Evolutionary conservation across 2,329 filamentous ascomycete species (phyloP).

Genomic region (Dryadomyces quercivorus): DNA sequence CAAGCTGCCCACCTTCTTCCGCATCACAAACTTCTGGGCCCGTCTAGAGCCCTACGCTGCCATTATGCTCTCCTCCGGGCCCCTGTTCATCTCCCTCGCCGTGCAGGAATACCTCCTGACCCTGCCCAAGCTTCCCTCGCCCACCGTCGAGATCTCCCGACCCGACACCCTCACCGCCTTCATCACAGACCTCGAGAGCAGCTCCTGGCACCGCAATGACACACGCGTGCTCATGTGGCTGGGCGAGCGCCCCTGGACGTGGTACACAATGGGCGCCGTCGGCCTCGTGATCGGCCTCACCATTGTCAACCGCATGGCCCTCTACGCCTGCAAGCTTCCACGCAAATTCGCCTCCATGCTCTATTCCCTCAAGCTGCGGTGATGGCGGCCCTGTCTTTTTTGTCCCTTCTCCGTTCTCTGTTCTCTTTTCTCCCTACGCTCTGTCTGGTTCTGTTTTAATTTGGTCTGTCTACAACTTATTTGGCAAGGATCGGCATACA

Average conservation of each 20-base stretch:
- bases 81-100: slow-evolving; percentile 62
- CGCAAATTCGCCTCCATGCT: not conserved
- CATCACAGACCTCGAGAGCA: slow-evolving; percentile 21
- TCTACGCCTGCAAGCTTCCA: not conserved
- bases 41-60: slow-evolving; percentile 56
- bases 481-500: not conserved
- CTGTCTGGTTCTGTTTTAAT: too few relatives aligned
- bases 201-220: slow-evolving; percentile 32
- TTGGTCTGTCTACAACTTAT: not conserved
- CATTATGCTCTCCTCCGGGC: slow-evolving; percentile 69
- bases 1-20: slow-evolving; percentile 47
- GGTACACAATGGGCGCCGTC: slow-evolving; percentile 18
- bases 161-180: slow-evolving; percentile 18
- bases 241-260: slow-evolving; percentile 22
- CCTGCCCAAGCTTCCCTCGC: slow-evolving; percentile 21
- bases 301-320: slow-evolving; percentile 11
- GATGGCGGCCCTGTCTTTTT: not conserved
- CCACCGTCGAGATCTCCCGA: slow-evolving; percentile 18
- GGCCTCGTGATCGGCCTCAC: slow-evolving; percentile 14
- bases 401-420: not conserved
- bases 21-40: slow-evolving; percentile 46
- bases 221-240: slow-evolving; percentile 36
- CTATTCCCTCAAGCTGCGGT: not conserved
- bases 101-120: slow-evolving; percentile 61
- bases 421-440: too few relatives aligned